Evolutionary conservation across 2,329 filamentous ascomycete species (phyloP).

Genomic region (Aspergillus fumigatus): DNA sequence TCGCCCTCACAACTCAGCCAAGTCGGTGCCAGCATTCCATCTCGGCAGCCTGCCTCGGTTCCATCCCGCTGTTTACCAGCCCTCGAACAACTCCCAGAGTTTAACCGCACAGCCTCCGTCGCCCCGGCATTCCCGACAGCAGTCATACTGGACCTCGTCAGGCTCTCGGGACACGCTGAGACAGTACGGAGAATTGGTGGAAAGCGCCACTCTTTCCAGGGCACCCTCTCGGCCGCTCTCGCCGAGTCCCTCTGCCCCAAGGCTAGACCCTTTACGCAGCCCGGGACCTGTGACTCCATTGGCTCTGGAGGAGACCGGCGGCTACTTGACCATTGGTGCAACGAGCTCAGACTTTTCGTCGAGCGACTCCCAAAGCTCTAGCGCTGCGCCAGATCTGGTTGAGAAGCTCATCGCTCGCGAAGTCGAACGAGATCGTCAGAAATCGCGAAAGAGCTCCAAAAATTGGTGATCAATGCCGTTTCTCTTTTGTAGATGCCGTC

Average conservation of each 20-base stretch:
- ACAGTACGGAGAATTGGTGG: conserved; percentile 42
- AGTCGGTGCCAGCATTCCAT: conserved; percentile 35
- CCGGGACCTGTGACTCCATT: conserved; percentile 45
- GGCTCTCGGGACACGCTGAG: conserved; percentile 35
- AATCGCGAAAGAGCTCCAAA: conserved; percentile 24
- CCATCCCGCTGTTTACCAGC: conserved; percentile 43
- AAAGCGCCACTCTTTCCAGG: conserved; percentile 30
- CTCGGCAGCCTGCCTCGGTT: conserved; percentile 42
- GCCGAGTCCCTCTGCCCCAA: conserved; percentile 40
- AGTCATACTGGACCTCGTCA: conserved; percentile 28
- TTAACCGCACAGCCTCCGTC: conserved; percentile 25
- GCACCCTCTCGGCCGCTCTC: conserved; percentile 22
- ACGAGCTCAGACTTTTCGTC: conserved; percentile 13
- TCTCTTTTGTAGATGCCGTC: background rate
- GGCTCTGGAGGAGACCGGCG: conserved; percentile 37
- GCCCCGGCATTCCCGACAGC: conserved; percentile 30
- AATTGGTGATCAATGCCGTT: conserved; percentile 18
- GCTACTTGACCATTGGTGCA: conserved; percentile 37
- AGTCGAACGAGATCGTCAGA: conserved; percentile 27
- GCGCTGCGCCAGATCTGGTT: conserved; percentile 28
- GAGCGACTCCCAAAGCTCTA: conserved; percentile 19
- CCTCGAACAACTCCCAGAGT: conserved; percentile 20
- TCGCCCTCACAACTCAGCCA: conserved; percentile 28
- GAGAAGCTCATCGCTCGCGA: conserved; percentile 33
- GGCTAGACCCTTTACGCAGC: conserved; percentile 42